These are phyloP conservation scores for Echria macrotheca DNA, from an alignment of 495 filamentous ascomycete genomes.

Conservation along the genomic window DNA sequence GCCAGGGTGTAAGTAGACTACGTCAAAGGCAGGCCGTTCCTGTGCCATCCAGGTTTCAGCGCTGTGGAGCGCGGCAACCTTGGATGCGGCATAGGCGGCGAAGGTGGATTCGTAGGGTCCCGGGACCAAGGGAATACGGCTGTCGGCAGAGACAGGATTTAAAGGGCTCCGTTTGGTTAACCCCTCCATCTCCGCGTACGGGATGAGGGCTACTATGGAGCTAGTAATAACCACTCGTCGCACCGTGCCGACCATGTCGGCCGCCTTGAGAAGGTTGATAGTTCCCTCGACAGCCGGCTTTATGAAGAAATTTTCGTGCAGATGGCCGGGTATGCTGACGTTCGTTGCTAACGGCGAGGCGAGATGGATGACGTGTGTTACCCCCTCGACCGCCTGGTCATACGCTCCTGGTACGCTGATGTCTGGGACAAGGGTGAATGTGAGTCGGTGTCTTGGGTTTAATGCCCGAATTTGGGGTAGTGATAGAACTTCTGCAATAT, in stretches of 20 bases:
- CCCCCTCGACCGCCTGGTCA: conserved; percentile 40
- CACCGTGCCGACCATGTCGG: conserved; percentile 54
- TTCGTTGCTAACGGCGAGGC: conserved; percentile 51
- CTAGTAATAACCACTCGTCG: conserved; percentile 58
- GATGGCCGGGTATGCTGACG: conserved; percentile 33
- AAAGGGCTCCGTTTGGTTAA: conserved; percentile 4
- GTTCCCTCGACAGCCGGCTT: conserved; percentile 72
- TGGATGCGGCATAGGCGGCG: conserved; percentile 36
- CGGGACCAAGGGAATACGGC: conserved; percentile 21
- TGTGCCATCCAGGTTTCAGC: conserved; percentile 37
- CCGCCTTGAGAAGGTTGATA: conserved; percentile 62
- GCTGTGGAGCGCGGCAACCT: conserved; percentile 36
- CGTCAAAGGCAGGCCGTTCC: conserved; percentile 39
- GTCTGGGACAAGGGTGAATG: conserved; percentile 43
- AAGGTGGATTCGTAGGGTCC: conserved; percentile 36
- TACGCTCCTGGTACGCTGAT: conserved; percentile 39
- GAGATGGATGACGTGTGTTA: conserved; percentile 46
- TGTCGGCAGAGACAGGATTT: conserved; percentile 17
- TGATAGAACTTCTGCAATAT: conserved; percentile 23
- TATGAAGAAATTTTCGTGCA: conserved; percentile 58
- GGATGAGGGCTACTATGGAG: conserved; percentile 33
- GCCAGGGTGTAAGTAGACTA: conserved; percentile 42
- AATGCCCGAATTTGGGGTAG: conserved; percentile 26
- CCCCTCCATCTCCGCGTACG: conserved; percentile 22
- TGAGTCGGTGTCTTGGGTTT: conserved; percentile 26